Evolutionary conservation across 1,284 basidiomycete species (phyloP), one percentile per base, ranked within the genome.

Genomic region (Gymnopus androsaceus): DNA sequence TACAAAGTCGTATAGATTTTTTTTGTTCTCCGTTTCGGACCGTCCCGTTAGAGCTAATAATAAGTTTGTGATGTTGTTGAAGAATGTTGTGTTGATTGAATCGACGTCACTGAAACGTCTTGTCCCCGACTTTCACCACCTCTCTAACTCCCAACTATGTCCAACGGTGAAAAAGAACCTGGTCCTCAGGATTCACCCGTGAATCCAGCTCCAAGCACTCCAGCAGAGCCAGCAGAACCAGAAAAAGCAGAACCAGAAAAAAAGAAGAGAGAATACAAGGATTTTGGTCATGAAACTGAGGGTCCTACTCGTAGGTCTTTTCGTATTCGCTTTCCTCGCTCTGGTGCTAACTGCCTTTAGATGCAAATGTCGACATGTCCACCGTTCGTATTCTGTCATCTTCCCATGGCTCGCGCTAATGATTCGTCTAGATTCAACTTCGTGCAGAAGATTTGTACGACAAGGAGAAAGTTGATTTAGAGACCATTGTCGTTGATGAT

Each of bases 381-480:
- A 80, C 82, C 65, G 89, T 90, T 60, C 65, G 79, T 64, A 38
- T 61, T 60, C 36, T 6, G 28, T 23, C 28, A 57, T 27, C 30
- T 63, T 56, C 21, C 54, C 27, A 37, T 59, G 51, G 37, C 27
- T 59, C 59, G 48, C 48, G n/a, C 19, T 37, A 27, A 28, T 17
- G 49, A 56, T n/a, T 49, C 61, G 48, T 53, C 64, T 51, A 88
- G 85, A 94, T 95, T 63, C 90, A 94, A 74, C 81, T 96, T 66
- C 94, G 88, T 72, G 92, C 93, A 8, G 93, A 95, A 75, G 94
- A 98, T 75, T 79, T 98, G 47, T 97, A 96, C 74, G 92, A 96
- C 77, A 97, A 96, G 80, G 94, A 98, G 78, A 98, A 98, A 81
- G 95, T 98, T 74, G 95, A 98, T 75, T 83, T 98, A 56, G 95